Conservation (phyloP, 805 yeast species). For the Starmerella apis region DNA sequence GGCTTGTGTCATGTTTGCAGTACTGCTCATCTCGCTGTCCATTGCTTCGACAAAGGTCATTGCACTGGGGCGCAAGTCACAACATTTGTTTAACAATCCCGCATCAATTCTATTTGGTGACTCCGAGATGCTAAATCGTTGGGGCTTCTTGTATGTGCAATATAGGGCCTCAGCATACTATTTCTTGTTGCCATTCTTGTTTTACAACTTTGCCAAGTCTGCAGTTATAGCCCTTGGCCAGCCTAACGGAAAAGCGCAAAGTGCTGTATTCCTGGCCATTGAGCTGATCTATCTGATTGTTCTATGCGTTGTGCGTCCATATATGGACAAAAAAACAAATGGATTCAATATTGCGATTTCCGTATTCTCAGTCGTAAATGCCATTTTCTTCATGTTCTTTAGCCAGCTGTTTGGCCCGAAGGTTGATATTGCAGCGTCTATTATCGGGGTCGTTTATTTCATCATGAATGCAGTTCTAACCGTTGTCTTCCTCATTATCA, state of each 20-base stretch:
- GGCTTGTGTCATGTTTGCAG: conserved; percentile 58
- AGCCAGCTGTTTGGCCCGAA: conserved; percentile 63
- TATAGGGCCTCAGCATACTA: conserved; percentile 79
- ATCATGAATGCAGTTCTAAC: conserved; percentile 85
- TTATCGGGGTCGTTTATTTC: conserved; percentile 84
- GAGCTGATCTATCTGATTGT: conserved; percentile 61
- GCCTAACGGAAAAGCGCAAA: conserved; percentile 66
- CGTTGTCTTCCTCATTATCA: conserved; percentile 66
- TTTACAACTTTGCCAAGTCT: conserved; percentile 61
- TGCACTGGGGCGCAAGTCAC: conserved; percentile 61
- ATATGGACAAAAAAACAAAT: conserved; percentile 88
- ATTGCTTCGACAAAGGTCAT: conserved; percentile 71
- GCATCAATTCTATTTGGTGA: conserved; percentile 88
- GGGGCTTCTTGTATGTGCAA: conserved; percentile 87
- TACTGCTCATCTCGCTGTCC: conserved; percentile 47
- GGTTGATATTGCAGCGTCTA: conserved; percentile 80
- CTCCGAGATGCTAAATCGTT: conserved; percentile 63
- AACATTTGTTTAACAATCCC: conserved; percentile 69
- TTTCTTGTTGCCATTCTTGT: conserved; percentile 58
- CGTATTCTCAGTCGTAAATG: conserved; percentile 66
- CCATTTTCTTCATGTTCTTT: conserved; percentile 80
- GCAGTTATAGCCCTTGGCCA: conserved; percentile 83
- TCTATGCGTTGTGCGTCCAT: conserved; percentile 69
- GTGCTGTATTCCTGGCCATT: conserved; percentile 61
- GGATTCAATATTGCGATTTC: conserved; percentile 83